These are phyloP conservation scores for Dentiscutata heterogama DNA, from an alignment of 371 early-diverging fungal genomes.

Conservation along the genomic window DNA sequence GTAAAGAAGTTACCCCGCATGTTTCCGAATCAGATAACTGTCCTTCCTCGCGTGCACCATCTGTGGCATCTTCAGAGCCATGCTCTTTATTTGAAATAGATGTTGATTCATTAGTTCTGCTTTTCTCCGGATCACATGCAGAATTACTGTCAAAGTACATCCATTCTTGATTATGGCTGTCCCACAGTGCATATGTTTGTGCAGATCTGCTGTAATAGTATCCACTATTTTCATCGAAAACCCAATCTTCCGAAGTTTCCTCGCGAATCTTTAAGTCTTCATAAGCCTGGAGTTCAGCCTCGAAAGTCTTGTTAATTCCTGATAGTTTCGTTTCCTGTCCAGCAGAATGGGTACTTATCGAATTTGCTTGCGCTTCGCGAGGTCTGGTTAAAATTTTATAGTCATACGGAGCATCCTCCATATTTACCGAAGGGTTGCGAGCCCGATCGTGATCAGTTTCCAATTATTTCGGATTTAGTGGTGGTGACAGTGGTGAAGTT, in stretches of 20 bases:
- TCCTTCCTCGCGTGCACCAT: slow-evolving; percentile 31
- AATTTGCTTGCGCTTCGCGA: background rate
- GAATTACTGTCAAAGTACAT: background rate
- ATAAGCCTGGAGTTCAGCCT: slow-evolving; percentile 37
- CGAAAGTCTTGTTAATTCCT: slow-evolving; percentile 18
- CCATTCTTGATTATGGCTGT: slow-evolving; percentile 15
- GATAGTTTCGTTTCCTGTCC: background rate
- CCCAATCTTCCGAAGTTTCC: slow-evolving; percentile 13
- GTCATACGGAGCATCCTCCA: slow-evolving; percentile 36
- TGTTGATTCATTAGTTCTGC: background rate
- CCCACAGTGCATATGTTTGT: slow-evolving; percentile 38
- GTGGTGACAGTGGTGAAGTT: too few species aligned
- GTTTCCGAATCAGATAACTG: slow-evolving; percentile 34
- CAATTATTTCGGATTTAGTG: too few species aligned
- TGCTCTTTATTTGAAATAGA: background rate
- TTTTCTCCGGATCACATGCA: background rate
- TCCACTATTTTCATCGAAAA: slow-evolving; percentile 17
- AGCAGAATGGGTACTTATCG: background rate
- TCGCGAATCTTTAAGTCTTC: slow-evolving; percentile 30
- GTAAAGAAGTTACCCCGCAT: background rate
- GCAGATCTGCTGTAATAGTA: slow-evolving; percentile 29
- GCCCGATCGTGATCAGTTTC: too few species aligned
- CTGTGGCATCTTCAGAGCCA: slow-evolving; percentile 11
- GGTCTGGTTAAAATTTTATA: slow-evolving; percentile 33
- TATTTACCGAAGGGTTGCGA: slow-evolving; percentile 9